Evolutionary conservation across 345 rosid genomes (phyloP), one percentile per base, ranked within the genome.

Genomic region (Gossypium raimondii): DNA sequence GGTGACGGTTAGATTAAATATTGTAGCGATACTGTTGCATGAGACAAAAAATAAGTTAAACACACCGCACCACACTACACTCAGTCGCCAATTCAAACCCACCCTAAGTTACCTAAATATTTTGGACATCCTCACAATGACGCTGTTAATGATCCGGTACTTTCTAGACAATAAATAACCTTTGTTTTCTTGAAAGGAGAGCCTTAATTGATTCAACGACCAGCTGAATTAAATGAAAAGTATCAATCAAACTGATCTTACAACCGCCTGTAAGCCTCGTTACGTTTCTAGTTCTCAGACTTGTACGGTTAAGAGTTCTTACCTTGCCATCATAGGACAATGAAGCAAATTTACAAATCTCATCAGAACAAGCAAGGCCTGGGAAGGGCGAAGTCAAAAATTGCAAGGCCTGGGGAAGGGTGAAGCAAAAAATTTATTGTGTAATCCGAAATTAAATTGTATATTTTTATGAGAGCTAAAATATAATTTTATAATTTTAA

Each of bases 271-370:
- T 11, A 7, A 22, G 18, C 43, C 24, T 63, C 3, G 2, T 24
- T n/a, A 47, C 60, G 17, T 64, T 58, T 72, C 75, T 11, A 18
- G 43, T 2, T 50, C 9, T 56, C 18, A 63, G 14, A 11, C 13
- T 55, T 55, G 24, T 10, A n/a, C 10, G 7, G 41, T 34, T 5
- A 34, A 53, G 22, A 16, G 34, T 41, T 65, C 92, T 86, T 84
- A 92, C 97, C 92, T 97, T 86, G 73, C 97, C 98, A 85, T 95
- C 96, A 68, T 93, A 95, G 22, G 98, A 95, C 72, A 93, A 67
- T 16, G 99, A 91, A 52, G 98, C 96, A 81, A 91, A 95, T 66
- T 93, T 80, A 93, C 88, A 93, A 58, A 94, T 96, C 79, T 93
- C 98, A 8, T 90, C 89, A 66, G 87, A 83, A 81, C 98, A 93